phyloP scores from a whole-genome alignment of 257 asterid genomes.

The Solanum dulcamara region DNA sequence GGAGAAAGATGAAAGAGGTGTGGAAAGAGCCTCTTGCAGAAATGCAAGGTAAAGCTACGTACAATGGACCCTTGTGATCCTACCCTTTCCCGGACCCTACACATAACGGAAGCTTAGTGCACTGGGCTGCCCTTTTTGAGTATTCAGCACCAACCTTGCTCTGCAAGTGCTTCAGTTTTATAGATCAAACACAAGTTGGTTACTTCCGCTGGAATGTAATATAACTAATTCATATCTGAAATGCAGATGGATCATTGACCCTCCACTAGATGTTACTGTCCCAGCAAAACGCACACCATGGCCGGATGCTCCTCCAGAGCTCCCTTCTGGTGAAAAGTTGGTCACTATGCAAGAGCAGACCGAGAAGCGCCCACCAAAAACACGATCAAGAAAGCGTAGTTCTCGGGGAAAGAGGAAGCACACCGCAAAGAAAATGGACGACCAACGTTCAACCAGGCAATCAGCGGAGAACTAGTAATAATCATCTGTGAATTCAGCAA shows the following conservation, averaged over 20 bases:
- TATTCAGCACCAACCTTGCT: background rate
- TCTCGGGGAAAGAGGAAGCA: slow-evolving; percentile 61
- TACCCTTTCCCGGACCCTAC: background rate
- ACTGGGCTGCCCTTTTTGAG: background rate
- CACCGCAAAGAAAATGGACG: slow-evolving; percentile 36
- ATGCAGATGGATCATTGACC: slow-evolving; percentile 83
- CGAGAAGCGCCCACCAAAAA: slow-evolving; percentile 46
- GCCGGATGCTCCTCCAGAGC: slow-evolving; percentile 95
- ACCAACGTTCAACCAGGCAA: slow-evolving; percentile 29
- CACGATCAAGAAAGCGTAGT: slow-evolving; percentile 56
- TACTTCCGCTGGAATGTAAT: background rate
- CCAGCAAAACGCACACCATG: slow-evolving; percentile 93
- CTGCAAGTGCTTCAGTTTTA: background rate
- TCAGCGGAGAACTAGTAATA: slow-evolving; percentile 31
- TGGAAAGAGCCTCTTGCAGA: background rate
- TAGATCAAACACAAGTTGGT: background rate
- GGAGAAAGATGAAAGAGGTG: background rate
- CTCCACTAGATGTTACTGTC: slow-evolving; percentile 77
- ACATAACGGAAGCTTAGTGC: background rate
- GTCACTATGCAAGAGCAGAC: slow-evolving; percentile 23
- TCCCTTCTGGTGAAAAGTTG: slow-evolving; percentile 43
- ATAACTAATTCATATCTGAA: background rate
- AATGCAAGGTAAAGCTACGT: background rate
- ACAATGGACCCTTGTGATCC: background rate
- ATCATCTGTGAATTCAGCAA: slow-evolving; percentile 24